Percentiles rank a stretch among this genome's conserved stretches.
Conservation (phyloP, 1,284 basidiomycete genomes). For the Bondarzewia mesenterica region DNA sequence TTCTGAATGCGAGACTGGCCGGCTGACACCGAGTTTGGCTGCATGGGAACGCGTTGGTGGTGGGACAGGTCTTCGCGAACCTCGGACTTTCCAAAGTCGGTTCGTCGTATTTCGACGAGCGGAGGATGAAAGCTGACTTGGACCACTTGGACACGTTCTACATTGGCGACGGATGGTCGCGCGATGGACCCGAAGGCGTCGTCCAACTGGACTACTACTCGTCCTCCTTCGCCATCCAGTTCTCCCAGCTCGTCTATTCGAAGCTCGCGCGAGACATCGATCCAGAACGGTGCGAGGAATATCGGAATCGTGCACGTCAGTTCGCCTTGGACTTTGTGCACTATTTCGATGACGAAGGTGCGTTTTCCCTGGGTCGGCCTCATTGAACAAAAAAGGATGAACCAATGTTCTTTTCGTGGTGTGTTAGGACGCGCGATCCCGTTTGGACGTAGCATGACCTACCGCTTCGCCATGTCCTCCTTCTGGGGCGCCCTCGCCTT, state of each 20-base stretch:
- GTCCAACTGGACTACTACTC: slow-evolving; percentile 78
- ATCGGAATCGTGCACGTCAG: slow-evolving; percentile 50
- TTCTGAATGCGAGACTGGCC: no score
- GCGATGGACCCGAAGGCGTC: slow-evolving; percentile 71
- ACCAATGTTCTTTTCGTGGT: no score
- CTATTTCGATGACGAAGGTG: slow-evolving; percentile 69
- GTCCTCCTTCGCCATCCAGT: slow-evolving; percentile 55
- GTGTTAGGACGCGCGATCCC: slow-evolving; percentile 72
- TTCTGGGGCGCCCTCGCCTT: slow-evolving; percentile 72
- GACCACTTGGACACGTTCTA: slow-evolving; percentile 76
- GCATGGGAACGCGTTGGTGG: no score
- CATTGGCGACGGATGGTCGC: slow-evolving; percentile 67
- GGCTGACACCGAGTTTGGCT: no score
- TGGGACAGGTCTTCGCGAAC: slow-evolving; percentile 69
- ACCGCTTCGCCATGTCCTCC: slow-evolving; percentile 72
- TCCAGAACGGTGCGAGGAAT: slow-evolving; percentile 56
- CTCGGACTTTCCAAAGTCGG: slow-evolving; percentile 59
- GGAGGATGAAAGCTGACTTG: slow-evolving; percentile 66
- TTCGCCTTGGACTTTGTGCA: slow-evolving; percentile 68
- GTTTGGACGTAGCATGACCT: slow-evolving; percentile 71
- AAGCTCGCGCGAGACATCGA: slow-evolving; percentile 59
- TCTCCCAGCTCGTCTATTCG: slow-evolving; percentile 65
- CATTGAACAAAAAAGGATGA: background rate
- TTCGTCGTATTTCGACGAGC: slow-evolving; percentile 46
- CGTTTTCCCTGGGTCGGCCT: no score